Evolutionary conservation across 2,329 filamentous ascomycete species (phyloP), one percentile per base, ranked within the genome.

Genomic region (Penicillium sp.): DNA sequence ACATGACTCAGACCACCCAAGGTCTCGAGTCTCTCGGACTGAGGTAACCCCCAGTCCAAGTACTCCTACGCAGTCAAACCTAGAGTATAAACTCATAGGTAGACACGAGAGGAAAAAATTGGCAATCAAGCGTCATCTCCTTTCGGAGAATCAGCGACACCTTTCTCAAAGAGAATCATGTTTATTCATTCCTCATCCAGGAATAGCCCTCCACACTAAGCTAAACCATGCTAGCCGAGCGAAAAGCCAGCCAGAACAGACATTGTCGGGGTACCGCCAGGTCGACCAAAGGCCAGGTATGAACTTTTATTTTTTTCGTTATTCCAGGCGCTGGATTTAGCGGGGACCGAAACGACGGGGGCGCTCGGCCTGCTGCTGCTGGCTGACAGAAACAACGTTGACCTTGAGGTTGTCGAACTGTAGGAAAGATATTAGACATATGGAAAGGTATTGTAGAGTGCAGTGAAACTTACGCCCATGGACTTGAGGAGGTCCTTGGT

Each of bases 401-500:
- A 96, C 91, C 78, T 93, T 89, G 80, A 99, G 92, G 69, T 87
- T 86, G 81, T 99, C 94, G 85, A 99, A 99, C 92, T 97, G 72
- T 50, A 45, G 52, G 50, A 53, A 16, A 37, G 8, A 11, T 39
- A 57, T 64, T 52, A 63, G 51, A 54, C 2, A 37, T 11, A 9
- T 11, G 7, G n/a, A 2, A 26, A 26, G 35, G 31, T 32, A 24
- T 31, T 6, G 11, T 5, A 22, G 5, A 13, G 14, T 13, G 22
- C 4, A 35, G 34, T 50, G 38, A 61, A 73, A 92, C 92, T 73
- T 93, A 97, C 92, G 80, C 94, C 94, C 73, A 99, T 86, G 85
- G 89, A 90, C 90, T 99, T 99, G 77, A 99, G 86, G 72, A 99
- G 85, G 76, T 97, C 94, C 89, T 97, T 97, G 79, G 94, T 99